A percentile compares a stretch with the other conserved stretches of the same genome.
Conservation (phyloP, 2,329 filamentous ascomycete genomes). For the Botryotinia convoluta region DNA sequence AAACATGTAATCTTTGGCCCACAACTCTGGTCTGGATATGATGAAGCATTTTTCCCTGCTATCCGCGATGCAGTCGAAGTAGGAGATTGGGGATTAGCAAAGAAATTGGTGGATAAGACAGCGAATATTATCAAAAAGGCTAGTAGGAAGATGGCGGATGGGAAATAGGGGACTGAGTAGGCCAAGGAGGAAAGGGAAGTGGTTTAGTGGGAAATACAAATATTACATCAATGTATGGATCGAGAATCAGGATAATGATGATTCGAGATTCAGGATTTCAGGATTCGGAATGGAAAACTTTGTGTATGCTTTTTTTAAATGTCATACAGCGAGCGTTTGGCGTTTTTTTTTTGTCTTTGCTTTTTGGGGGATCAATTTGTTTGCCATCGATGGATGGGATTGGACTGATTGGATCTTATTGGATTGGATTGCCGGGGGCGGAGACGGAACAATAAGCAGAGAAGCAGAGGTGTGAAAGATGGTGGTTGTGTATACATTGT, state of each 20-base stretch:
- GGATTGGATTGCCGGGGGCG: background rate
- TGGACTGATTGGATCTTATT: background rate
- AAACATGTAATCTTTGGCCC: slow-evolving; percentile 91
- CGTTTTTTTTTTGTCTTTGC: background rate
- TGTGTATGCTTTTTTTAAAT: background rate
- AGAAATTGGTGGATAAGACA: slow-evolving; percentile 67
- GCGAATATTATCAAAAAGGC: slow-evolving; percentile 65
- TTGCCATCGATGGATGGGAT: background rate
- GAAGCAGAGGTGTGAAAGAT: background rate
- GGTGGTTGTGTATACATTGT: background rate
- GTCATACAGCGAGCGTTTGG: background rate
- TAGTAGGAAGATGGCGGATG: slow-evolving; percentile 31
- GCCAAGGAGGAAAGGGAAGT: background rate
- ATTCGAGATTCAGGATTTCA: background rate
- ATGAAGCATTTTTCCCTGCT: slow-evolving; percentile 73
- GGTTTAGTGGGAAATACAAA: background rate
- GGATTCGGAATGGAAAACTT: background rate
- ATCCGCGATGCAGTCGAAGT: slow-evolving; percentile 76
- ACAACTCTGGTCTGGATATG: slow-evolving; percentile 68
- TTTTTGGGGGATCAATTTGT: background rate
- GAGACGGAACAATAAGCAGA: background rate
- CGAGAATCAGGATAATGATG: background rate
- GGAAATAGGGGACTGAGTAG: background rate
- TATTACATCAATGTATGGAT: background rate
- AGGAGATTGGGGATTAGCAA: slow-evolving; percentile 67